A percentile compares a stretch with the other conserved stretches of the same genome.
phyloP scores from a whole-genome alignment of 2,329 filamentous ascomycete genomes.

The Chaetothyriales sp. region DNA sequence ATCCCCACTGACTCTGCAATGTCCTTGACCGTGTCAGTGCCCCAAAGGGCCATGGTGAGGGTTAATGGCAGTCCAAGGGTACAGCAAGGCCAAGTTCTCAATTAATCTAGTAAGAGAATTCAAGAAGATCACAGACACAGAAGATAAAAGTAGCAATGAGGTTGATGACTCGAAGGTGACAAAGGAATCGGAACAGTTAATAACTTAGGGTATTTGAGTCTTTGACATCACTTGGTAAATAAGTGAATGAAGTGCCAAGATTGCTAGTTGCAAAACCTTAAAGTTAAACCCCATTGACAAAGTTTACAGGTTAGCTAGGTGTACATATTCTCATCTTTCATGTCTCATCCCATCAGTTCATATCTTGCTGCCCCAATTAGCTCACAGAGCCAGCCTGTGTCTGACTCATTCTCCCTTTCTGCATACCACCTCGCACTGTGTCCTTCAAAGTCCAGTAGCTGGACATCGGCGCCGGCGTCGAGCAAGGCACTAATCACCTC shows the following conservation, averaged over 20 bases:
- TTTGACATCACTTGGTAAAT: too few relatives aligned
- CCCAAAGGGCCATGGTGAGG: slow-evolving; percentile 53
- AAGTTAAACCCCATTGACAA: too few relatives aligned
- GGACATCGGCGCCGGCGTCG: slow-evolving; percentile 7
- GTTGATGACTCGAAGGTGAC: background rate
- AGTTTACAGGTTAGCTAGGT: too few relatives aligned
- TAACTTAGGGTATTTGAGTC: background rate
- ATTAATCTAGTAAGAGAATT: background rate
- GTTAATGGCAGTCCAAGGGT: background rate
- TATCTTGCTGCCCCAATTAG: background rate
- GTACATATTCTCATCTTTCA: too few relatives aligned
- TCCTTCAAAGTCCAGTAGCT: slow-evolving; percentile 1
- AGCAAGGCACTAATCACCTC: slow-evolving; percentile 5
- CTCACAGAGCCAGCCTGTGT: background rate
- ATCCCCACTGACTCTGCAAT: slow-evolving; percentile 95
- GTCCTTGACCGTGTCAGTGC: slow-evolving; percentile 86
- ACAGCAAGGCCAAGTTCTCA: background rate
- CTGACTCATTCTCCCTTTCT: background rate
- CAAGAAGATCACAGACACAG: background rate
- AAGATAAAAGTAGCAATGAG: background rate
- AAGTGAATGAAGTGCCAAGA: too few relatives aligned
- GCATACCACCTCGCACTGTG: background rate
- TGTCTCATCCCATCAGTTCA: background rate
- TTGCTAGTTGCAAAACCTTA: too few relatives aligned
- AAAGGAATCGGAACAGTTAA: background rate